Evolutionary conservation across 768 basidiomycete species (phyloP), one percentile per base, ranked within the genome.

Genomic region (Collybiopsis confluens): DNA sequence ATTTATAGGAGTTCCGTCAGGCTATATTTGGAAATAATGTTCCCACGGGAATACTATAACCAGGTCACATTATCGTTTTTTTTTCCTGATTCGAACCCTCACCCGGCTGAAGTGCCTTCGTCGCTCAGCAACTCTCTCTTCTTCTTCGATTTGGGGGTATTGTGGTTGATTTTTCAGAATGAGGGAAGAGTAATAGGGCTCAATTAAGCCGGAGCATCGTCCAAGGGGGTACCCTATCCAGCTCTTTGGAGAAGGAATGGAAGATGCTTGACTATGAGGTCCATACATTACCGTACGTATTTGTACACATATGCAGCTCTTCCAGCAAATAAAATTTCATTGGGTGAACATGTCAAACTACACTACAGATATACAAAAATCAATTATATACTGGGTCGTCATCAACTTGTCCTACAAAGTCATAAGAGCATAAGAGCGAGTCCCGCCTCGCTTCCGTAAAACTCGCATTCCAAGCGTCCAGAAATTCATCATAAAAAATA

Each of bases 181-280:
- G 63, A 72, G 81, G 73, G 56, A 78, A 73, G 81, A 57, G 48
- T 61, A 68, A 36, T 60, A 46, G 84, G 75, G 78, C 74, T 71
- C 85, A 86, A 85, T 86, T 88, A 88, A 88, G 86, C 86, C 86
- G 86, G 85, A 86, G 84, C 80, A 67, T 71, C 72, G 75, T 70
- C 75, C 65, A 77, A n/a, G n/a, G 71, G 47, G 21, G 2, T 70
- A 61, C 60, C 65, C 67, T n/a, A 58, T 58, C 64, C 65, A 65
- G 67, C 72, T 65, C 64, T 62, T 33, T 49, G 58, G 64, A 66
- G 67, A 68, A 70, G 73, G 69, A 56, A 73, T 73, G 73, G 74
- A 70, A 75, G 71, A 70, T 73, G 82, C 84, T 88, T 84, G 86
- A 88, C 86, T 88, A 84, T 86, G 86, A 61, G 61, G 78, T 74